Conservation (phyloP, 176 grass and related monocot species). For the Oryza australiensis region DNA sequence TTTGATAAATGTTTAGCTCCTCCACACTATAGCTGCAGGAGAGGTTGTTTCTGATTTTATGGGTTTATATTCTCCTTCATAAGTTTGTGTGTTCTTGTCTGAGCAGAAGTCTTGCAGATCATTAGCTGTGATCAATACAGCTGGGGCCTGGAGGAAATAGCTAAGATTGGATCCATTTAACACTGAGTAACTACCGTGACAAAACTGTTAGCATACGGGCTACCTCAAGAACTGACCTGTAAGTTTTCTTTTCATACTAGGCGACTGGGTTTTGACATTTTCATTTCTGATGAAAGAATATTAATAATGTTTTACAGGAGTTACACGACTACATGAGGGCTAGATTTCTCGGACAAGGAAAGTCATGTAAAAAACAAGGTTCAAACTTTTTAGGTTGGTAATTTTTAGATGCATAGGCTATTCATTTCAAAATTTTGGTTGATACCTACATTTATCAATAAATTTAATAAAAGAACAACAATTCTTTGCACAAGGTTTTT, state of each 20-base stretch:
- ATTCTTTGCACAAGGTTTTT: neutral
- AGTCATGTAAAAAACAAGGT: constrained; percentile 7
- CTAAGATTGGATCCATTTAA: neutral
- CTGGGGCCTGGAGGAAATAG: constrained; percentile 1
- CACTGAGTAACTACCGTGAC: neutral
- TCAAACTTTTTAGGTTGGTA: constrained; percentile 9
- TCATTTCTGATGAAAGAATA: neutral
- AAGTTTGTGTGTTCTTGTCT: constrained; percentile 8
- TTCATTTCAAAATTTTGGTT: neutral
- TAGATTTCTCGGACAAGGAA: neutral
- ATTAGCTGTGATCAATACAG: neutral
- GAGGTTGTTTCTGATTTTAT: neutral
- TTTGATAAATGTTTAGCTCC: neutral
- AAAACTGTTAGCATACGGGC: neutral
- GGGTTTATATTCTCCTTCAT: neutral
- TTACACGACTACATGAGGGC: neutral
- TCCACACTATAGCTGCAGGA: neutral
- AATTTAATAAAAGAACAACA: neutral
- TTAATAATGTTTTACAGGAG: neutral
- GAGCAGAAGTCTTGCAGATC: constrained; percentile 18
- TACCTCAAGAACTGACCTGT: constrained; percentile 5
- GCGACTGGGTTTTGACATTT: neutral
- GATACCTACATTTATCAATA: neutral
- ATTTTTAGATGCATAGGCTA: neutral
- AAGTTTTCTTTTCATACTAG: neutral